Evolutionary conservation across 495 filamentous ascomycete species (phyloP).

Genomic region (Corynascus novoguineensis): DNA sequence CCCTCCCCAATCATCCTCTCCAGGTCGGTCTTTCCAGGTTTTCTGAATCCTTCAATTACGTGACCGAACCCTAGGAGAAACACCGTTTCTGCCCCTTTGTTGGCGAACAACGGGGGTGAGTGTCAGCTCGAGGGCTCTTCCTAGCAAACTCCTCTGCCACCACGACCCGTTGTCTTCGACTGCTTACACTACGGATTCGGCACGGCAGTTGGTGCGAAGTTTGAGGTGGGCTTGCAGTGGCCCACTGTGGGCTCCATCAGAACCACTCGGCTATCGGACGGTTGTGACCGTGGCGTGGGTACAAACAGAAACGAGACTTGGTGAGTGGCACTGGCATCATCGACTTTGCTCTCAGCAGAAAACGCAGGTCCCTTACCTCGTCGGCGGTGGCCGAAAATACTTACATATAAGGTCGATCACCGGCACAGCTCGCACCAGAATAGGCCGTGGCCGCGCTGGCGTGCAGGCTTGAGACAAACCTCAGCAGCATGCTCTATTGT

Average conservation of each 20-base stretch:
- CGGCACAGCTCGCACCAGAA: not conserved
- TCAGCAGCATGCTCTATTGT: slow-evolving; percentile 1
- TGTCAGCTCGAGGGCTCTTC: too few species aligned
- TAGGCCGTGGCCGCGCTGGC: not conserved
- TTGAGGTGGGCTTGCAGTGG: slow-evolving; percentile 1
- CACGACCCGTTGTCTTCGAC: not conserved
- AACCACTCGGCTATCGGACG: slow-evolving; percentile 10
- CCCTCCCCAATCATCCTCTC: too few species aligned
- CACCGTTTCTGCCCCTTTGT: too few species aligned
- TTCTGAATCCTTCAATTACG: too few species aligned
- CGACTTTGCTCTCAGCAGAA: not conserved
- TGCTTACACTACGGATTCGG: slow-evolving; percentile 7
- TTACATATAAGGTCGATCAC: not conserved
- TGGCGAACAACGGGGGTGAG: too few species aligned
- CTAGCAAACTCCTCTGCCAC: not conserved
- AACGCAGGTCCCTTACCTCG: not conserved
- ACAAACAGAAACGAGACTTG: not conserved
- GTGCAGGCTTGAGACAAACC: slow-evolving; percentile 20
- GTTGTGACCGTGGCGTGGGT: not conserved
- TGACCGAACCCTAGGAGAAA: too few species aligned
- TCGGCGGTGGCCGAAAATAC: not conserved
- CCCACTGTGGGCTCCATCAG: not conserved
- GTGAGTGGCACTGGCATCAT: not conserved
- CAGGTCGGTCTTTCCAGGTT: too few species aligned
- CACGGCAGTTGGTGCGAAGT: slow-evolving; percentile 1